Evolutionary conservation across 2,329 filamentous ascomycete genomes (phyloP).

Genomic region (Triangularia setosa): DNA sequence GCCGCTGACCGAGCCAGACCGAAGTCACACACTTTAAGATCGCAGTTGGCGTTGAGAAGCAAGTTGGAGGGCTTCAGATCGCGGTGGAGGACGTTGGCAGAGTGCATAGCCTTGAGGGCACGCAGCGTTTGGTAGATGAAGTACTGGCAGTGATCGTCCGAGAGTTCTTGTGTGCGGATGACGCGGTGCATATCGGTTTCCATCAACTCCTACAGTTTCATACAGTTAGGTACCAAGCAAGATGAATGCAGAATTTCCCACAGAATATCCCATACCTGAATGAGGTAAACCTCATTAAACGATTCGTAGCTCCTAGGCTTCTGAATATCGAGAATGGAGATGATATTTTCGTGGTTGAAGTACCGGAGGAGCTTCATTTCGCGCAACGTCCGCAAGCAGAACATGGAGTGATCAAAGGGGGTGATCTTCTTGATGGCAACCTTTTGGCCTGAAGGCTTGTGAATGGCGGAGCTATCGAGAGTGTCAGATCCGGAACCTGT

Average conservation of each 20-base stretch:
- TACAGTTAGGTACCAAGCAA: slow-evolving; percentile 17
- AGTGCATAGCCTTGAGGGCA: slow-evolving; percentile 98
- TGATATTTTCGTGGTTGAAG: slow-evolving; percentile 99
- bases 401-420: slow-evolving; percentile 98
- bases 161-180: slow-evolving; percentile 96
- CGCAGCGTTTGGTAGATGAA: slow-evolving; percentile 99
- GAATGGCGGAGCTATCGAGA: slow-evolving; percentile 76
- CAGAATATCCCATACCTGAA: slow-evolving; percentile 63
- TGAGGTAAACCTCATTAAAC: slow-evolving; percentile 97
- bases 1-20: slow-evolving; percentile 92
- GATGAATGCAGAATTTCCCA: neutral
- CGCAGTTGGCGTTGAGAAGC: slow-evolving; percentile 95
- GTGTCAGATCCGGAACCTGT: slow-evolving; percentile 6
- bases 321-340: slow-evolving; percentile 98
- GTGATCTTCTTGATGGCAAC: slow-evolving; percentile 99
- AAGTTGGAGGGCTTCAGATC: slow-evolving; percentile 97
- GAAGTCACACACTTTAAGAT: slow-evolving; percentile 98
- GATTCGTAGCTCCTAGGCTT: slow-evolving; percentile 94
- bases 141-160: slow-evolving; percentile 99
- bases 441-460: slow-evolving; percentile 97
- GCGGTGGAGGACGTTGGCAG: slow-evolving; percentile 93
- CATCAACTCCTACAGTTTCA: slow-evolving; percentile 77
- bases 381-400: slow-evolving; percentile 90
- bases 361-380: slow-evolving; percentile 99
- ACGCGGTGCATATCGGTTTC: slow-evolving; percentile 99